These are phyloP conservation scores for Phytophthora colocasiae DNA, from an alignment of 352 stramenopile species.

Conservation along the genomic window DNA sequence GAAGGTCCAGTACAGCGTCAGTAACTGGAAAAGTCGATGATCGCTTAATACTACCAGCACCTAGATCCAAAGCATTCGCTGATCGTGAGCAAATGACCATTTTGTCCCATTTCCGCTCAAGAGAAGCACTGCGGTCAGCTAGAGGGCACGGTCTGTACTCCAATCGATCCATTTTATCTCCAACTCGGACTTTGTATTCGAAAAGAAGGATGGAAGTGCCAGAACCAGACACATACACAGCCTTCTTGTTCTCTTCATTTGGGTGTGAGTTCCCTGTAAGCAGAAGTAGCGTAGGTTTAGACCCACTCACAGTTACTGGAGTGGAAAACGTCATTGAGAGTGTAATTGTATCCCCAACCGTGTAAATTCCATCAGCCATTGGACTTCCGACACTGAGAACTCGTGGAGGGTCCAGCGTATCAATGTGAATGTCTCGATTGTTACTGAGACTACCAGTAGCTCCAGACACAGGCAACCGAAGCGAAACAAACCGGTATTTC, in stretches of 20 bases:
- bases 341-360: conserved; percentile 53
- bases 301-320: conserved; percentile 55
- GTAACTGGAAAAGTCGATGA: conserved; percentile 48
- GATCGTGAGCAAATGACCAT: conserved; percentile 50
- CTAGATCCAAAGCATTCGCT: conserved; percentile 59
- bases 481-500: conserved; percentile 43
- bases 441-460: conserved; percentile 65
- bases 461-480: conserved; percentile 50
- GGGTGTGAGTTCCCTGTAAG: conserved; percentile 30
- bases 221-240: conserved; percentile 54
- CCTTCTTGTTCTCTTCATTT: conserved; percentile 23
- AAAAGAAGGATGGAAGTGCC: conserved; percentile 53
- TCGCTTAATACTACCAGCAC: conserved; percentile 55
- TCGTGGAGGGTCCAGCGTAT: conserved; percentile 60
- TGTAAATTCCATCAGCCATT: conserved; percentile 65
- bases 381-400: conserved; percentile 57
- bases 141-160: conserved; percentile 64
- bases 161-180: conserved; percentile 64
- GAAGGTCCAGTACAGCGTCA: conserved; percentile 64
- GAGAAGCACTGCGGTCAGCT: conserved; percentile 29
- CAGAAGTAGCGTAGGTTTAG: conserved; percentile 45
- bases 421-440: conserved; percentile 70
- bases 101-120: conserved; percentile 55
- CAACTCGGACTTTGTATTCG: conserved; percentile 54
- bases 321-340: conserved; percentile 59